Evolutionary conservation across 768 basidiomycete species (phyloP).

Genomic region (Collybia sordida): DNA sequence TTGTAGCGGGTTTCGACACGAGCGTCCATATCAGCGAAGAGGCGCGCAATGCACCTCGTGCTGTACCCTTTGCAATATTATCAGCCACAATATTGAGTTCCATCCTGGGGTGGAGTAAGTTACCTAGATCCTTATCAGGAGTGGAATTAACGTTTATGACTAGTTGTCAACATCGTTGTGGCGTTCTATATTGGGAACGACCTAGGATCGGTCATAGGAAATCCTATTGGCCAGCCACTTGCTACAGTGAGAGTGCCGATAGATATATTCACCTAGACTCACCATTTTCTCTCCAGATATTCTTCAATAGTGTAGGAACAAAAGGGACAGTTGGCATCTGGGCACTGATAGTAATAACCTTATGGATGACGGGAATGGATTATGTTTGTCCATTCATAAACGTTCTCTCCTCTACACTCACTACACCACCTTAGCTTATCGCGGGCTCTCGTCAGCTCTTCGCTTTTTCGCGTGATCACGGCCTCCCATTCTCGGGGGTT

Average conservation of each 20-base stretch:
- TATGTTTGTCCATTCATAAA: too few species aligned
- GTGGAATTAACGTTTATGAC: not conserved
- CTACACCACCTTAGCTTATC: conserved; percentile 10
- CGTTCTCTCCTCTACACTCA: too few species aligned
- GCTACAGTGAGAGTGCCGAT: conserved; percentile 37
- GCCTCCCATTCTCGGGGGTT: conserved; percentile 53
- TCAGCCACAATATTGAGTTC: conserved; percentile 54
- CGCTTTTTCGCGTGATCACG: conserved; percentile 44
- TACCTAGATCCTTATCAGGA: not conserved
- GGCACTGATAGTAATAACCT: conserved; percentile 31
- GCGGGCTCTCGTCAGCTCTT: conserved; percentile 22
- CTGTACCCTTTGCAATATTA: conserved; percentile 70
- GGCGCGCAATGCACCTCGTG: conserved; percentile 64
- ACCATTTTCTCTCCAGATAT: conserved; percentile 31
- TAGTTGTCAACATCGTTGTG: conserved; percentile 58
- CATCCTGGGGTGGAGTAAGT: conserved; percentile 58
- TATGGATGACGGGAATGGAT: too few species aligned
- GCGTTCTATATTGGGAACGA: conserved; percentile 63
- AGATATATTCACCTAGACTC: conserved; percentile 9
- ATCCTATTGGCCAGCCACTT: conserved; percentile 54
- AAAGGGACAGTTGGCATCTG: conserved; percentile 37
- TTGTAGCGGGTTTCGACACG: conserved; percentile 48
- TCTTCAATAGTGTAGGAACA: conserved; percentile 46
- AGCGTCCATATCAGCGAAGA: conserved; percentile 72
- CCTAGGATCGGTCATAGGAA: conserved; percentile 39